A percentile compares a stretch with the other conserved stretches of the same genome.
Evolutionary conservation across 2,329 filamentous ascomycete species (phyloP).

Genomic region (Sporothrix dimorphospora): DNA sequence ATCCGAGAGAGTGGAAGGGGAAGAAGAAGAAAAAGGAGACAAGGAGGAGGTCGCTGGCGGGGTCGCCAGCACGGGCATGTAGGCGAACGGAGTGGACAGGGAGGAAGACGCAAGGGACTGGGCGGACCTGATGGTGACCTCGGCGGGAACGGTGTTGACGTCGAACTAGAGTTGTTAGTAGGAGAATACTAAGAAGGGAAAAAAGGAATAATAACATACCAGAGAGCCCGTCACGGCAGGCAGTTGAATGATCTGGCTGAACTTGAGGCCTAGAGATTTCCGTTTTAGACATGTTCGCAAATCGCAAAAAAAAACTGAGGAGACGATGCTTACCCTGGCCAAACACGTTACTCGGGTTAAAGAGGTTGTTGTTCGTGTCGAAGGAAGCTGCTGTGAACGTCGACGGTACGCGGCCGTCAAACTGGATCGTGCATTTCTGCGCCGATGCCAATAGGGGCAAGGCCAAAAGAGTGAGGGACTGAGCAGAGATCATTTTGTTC

Average conservation of each 20-base stretch:
- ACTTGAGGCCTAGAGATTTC: constrained; percentile 47
- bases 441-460: constrained; percentile 31
- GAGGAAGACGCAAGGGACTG: background rate
- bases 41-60: background rate
- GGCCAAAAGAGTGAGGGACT: constrained; percentile 21
- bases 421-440: constrained; percentile 46
- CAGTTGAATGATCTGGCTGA: constrained; percentile 55
- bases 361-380: constrained; percentile 48
- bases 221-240: constrained; percentile 47
- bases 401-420: constrained; percentile 52
- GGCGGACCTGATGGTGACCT: constrained; percentile 55
- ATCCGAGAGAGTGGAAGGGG: background rate
- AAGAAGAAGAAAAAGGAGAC: background rate
- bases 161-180: constrained; percentile 47
- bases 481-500: constrained; percentile 20
- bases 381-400: constrained; percentile 46
- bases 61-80: constrained; percentile 22
- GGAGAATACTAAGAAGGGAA: background rate
- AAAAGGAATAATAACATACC: constrained; percentile 37
- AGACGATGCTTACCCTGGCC: constrained; percentile 45
- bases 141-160: constrained; percentile 48
- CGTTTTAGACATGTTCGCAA: background rate
- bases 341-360: constrained; percentile 56
- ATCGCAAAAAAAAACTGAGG: background rate
- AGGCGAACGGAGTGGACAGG: constrained; percentile 22